These are phyloP conservation scores for Graphiopsis chlorocephala DNA, from an alignment of 2,329 filamentous ascomycete genomes.

Conservation along the genomic window DNA sequence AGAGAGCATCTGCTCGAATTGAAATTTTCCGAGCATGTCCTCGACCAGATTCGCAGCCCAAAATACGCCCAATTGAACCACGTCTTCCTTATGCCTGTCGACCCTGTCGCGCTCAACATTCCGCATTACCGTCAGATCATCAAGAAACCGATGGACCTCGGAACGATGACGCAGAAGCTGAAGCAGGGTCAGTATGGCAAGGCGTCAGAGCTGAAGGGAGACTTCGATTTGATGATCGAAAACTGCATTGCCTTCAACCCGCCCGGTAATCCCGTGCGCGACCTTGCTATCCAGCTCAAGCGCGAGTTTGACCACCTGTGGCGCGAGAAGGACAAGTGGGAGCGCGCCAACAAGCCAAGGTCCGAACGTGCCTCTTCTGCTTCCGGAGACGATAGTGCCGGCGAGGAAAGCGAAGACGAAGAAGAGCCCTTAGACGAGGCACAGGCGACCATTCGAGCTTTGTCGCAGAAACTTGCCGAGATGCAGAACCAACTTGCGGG, in stretches of 20 bases:
- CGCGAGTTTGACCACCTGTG: constrained; percentile 73
- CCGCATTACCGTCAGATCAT: constrained; percentile 90
- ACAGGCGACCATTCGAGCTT: constrained; percentile 60
- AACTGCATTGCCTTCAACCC: constrained; percentile 95
- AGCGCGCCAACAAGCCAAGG: constrained; percentile 69
- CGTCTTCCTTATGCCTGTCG: constrained; percentile 80
- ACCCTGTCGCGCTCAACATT: constrained; percentile 90
- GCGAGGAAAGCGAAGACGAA: constrained; percentile 58
- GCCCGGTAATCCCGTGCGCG: constrained; percentile 69
- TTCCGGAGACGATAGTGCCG: constrained; percentile 67
- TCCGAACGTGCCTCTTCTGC: constrained; percentile 65
- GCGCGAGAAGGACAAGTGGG: constrained; percentile 75
- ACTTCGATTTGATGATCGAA: constrained; percentile 76
- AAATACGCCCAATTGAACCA: constrained; percentile 67
- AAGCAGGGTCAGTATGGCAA: constrained; percentile 74
- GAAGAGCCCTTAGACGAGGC: constrained; percentile 39
- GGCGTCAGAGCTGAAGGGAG: constrained; percentile 80
- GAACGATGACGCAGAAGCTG: constrained; percentile 76
- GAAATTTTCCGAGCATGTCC: constrained; percentile 80
- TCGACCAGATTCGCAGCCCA: constrained; percentile 72
- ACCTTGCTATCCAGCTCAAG: constrained; percentile 69
- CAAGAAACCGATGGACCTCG: constrained; percentile 94
- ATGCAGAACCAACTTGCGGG: constrained; percentile 43
- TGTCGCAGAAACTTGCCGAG: constrained; percentile 63
- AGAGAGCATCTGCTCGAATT: constrained; percentile 87